Conservation (phyloP, 192 early-diverging fungal genomes). For the Linnemannia schmuckeri region DNA sequence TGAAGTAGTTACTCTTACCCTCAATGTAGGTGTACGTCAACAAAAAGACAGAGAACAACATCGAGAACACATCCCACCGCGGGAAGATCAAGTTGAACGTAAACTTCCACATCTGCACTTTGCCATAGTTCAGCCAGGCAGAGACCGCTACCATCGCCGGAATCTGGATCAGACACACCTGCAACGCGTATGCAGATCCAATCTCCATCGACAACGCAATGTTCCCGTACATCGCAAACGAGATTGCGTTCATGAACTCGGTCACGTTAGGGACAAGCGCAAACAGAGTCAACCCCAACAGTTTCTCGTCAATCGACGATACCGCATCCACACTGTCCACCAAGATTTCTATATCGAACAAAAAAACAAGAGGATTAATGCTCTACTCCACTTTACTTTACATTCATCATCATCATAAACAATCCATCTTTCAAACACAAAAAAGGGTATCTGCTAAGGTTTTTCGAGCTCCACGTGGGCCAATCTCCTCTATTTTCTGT, state of each 20-base stretch:
- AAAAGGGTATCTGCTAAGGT: neutral
- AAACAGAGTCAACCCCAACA: slow-evolving; percentile 93
- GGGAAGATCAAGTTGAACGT: slow-evolving; percentile 60
- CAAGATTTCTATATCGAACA: slow-evolving; percentile 75
- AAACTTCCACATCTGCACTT: slow-evolving; percentile 36
- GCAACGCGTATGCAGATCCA: slow-evolving; percentile 95
- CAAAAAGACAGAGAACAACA: slow-evolving; percentile 72
- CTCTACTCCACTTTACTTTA: neutral
- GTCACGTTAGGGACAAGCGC: slow-evolving; percentile 95
- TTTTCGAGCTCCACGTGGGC: neutral
- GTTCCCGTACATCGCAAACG: slow-evolving; percentile 93
- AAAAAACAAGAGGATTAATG: slow-evolving; percentile 1
- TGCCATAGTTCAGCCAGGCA: slow-evolving; percentile 65
- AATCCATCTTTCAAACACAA: neutral
- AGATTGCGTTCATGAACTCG: slow-evolving; percentile 95
- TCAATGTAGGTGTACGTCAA: slow-evolving; percentile 95
- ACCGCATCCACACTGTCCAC: slow-evolving; percentile 89
- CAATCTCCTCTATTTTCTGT: neutral
- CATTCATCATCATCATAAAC: neutral
- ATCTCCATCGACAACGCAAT: slow-evolving; percentile 93
- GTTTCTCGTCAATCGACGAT: slow-evolving; percentile 83
- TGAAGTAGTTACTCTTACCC: slow-evolving; percentile 97
- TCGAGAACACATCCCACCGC: slow-evolving; percentile 59
- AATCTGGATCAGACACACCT: slow-evolving; percentile 95
- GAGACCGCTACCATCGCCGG: slow-evolving; percentile 93